Base-by-base conservation (phyloP, 192 early-diverging fungal genomes). In the Polychytrium aggregatum region DNA sequence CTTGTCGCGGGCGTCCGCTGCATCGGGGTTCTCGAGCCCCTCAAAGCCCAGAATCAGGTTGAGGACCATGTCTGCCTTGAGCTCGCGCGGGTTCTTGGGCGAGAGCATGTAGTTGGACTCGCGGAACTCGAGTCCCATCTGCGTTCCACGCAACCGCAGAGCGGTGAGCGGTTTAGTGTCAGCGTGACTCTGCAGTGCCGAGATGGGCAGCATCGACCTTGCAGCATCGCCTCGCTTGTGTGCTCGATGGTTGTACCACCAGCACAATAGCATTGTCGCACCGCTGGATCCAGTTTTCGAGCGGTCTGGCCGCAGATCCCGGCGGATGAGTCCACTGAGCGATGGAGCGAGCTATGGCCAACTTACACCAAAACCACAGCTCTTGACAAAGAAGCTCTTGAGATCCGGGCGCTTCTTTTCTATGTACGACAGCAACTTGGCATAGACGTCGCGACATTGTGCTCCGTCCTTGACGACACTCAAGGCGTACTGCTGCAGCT, bases 91-190 rank as follows among this genome's bases (percentile, higher is more conserved):
- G 56, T 81, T 86, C 46, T 87, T 89, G n/a, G 73, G 50, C 28
- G 70, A 75, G 40, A 99, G 72, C 11, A 78, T 60, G 67, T 85
- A 94, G 20, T 64, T 71, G 10, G 83, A 74, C 53, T 99, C 96
- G 34, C 84, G 70, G 52, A 96, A 88, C 67, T 99, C 93, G 41
- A 97, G 86, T 10, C 96, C 96, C 46, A 87, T 96, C 63, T 78
- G 21, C 45, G 30, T n/a, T n/a, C 4, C 21, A 31, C 22, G 34
- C 45, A 31, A 31, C n/a, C n/a, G n/a, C n/a, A n/a, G n/a, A n/a
- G n/a, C n/a, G n/a, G n/a, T n/a, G n/a, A n/a, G n/a, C n/a, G n/a
- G n/a, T n/a, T n/a, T n/a, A n/a, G n/a, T n/a, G n/a, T n/a, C n/a
- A n/a, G n/a, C n/a, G n/a, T n/a, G n/a, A n/a, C n/a, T n/a, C n/a